A percentile compares a stretch with the other conserved stretches of the same genome.
These are phyloP conservation scores for Tetrastigma voinierianum DNA, from an alignment of 164 flowering plant species.

Conservation along the genomic window DNA sequence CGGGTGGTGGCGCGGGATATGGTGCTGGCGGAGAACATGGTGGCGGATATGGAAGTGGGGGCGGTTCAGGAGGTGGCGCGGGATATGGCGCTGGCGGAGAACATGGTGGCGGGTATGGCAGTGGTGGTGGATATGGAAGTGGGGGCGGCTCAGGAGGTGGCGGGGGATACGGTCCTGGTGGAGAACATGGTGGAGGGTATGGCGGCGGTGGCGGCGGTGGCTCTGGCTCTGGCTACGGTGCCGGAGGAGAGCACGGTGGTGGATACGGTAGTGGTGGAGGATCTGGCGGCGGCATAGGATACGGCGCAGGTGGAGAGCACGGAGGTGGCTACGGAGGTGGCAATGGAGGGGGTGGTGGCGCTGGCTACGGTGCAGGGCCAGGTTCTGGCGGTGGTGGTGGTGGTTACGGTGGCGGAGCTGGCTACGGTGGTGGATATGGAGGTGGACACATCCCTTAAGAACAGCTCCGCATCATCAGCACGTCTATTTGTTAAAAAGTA, in stretches of 20 bases:
- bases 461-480: background rate
- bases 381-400: slow-evolving; percentile 3
- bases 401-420: slow-evolving; percentile 17
- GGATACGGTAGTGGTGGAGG: slow-evolving; percentile 17
- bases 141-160: slow-evolving; percentile 31
- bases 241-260: slow-evolving; percentile 15
- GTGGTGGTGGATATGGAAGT: slow-evolving; percentile 13
- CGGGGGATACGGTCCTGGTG: slow-evolving; percentile 27
- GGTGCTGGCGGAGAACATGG: slow-evolving; percentile 3
- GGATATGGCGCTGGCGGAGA: slow-evolving; percentile 14
- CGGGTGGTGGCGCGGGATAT: slow-evolving; percentile 11
- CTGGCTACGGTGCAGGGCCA: background rate
- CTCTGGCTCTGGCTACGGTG: slow-evolving; percentile 26
- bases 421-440: background rate
- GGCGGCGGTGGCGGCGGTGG: slow-evolving; percentile 32
- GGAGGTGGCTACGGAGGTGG: slow-evolving; percentile 9
- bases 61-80: slow-evolving; percentile 10
- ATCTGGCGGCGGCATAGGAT: slow-evolving; percentile 4
- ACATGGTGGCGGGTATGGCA: slow-evolving; percentile 1
- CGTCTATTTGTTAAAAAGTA: too few species aligned
- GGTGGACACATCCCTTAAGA: slow-evolving; percentile 17
- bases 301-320: background rate
- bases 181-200: slow-evolving; percentile 10
- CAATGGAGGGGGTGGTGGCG: slow-evolving; percentile 1
- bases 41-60: slow-evolving; percentile 7